phyloP scores from a whole-genome alignment of 352 stramenopile species.

The Pythium phragmiticola region DNA sequence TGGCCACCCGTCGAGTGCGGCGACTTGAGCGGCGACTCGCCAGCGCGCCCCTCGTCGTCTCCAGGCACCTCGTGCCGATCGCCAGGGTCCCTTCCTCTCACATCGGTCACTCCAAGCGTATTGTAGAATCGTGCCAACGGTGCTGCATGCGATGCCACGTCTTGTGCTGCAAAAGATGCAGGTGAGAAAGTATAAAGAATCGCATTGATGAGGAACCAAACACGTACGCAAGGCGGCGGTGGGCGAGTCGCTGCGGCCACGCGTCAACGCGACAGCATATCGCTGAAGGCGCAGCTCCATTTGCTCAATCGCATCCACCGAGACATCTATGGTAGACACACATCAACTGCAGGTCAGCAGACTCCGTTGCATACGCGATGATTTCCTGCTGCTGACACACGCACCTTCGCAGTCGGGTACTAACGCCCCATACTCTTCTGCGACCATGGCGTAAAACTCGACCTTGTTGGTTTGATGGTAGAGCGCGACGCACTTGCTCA shows the following conservation, averaged over 20 bases:
- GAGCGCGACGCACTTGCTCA: constrained; percentile 19
- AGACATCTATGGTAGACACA: background rate
- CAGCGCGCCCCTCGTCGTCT: background rate
- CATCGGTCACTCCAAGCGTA: background rate
- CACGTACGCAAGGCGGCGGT: constrained; percentile 8
- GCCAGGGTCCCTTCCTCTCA: background rate
- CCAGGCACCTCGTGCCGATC: background rate
- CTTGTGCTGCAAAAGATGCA: background rate
- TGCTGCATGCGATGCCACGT: background rate
- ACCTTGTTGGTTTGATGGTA: constrained; percentile 20
- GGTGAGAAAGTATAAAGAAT: background rate
- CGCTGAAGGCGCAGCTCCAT: background rate
- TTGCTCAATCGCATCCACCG: constrained; percentile 4
- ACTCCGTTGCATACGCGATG: background rate
- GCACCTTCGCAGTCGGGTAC: constrained; percentile 10
- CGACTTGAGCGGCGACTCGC: background rate
- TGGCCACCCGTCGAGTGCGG: constrained; percentile 16
- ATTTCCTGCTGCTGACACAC: background rate
- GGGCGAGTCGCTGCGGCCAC: background rate
- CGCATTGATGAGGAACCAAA: background rate
- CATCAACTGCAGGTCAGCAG: background rate
- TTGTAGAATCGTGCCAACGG: constrained; percentile 13
- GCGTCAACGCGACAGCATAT: background rate
- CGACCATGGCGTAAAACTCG: constrained; percentile 26
- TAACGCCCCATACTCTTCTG: constrained; percentile 19